Evolutionary conservation across 2,329 filamentous ascomycete genomes (phyloP).

Genomic region (Lecanicillium sp.): DNA sequence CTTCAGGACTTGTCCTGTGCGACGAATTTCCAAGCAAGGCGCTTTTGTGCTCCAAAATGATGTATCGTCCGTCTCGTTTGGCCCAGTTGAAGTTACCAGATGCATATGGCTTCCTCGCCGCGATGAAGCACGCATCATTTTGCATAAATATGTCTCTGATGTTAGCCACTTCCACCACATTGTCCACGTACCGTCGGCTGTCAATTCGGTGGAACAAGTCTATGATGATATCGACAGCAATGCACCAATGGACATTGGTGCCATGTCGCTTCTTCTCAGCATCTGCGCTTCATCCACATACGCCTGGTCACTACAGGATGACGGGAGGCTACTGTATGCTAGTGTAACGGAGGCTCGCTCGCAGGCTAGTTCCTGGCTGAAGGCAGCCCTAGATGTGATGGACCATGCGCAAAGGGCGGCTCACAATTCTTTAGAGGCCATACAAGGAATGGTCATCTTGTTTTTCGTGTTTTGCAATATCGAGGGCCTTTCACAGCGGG

Average conservation of each 20-base stretch:
- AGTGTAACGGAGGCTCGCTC: conserved; percentile 18
- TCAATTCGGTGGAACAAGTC: conserved; percentile 19
- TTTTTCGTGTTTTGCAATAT: conserved; percentile 30
- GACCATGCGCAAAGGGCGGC: conserved; percentile 23
- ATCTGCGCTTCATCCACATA: conserved; percentile 23
- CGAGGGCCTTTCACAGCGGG: conserved; percentile 26
- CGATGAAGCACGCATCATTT: conserved; percentile 20
- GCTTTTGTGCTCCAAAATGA: conserved; percentile 22
- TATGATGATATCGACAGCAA: conserved; percentile 20
- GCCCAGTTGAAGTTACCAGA: conserved; percentile 19
- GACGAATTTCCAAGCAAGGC: conserved; percentile 22
- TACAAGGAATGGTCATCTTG: conserved; percentile 29
- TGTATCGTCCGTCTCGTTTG: conserved; percentile 12
- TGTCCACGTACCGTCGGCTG: conserved; percentile 20
- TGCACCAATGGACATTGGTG: conserved; percentile 15
- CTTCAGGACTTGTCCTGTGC: conserved; percentile 25
- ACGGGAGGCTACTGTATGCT: conserved; percentile 17
- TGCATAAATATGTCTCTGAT: conserved; percentile 21
- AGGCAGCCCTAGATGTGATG: conserved; percentile 25
- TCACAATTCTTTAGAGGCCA: conserved; percentile 23
- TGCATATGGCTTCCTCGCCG: conserved; percentile 26
- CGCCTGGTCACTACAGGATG: conserved; percentile 21
- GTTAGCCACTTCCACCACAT: conserved; percentile 25
- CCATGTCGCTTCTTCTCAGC: conserved; percentile 19
- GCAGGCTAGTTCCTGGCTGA: conserved; percentile 24